Percentiles rank a stretch among this genome's conserved stretches.
Evolutionary conservation across 2,329 filamentous ascomycete genomes (phyloP).

Genomic region (Epichloe glyceriae): DNA sequence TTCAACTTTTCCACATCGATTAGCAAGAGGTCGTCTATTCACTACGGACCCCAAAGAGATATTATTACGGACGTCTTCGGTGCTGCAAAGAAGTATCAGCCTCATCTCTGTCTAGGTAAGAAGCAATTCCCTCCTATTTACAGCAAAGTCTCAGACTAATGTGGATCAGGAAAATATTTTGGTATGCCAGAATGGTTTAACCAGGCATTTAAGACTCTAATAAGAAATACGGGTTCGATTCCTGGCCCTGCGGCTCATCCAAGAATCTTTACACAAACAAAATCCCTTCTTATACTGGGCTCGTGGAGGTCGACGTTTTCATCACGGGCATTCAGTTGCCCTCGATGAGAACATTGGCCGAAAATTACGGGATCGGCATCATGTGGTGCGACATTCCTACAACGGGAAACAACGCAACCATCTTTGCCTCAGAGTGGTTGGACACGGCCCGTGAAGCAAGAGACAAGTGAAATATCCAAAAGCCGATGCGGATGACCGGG

Average conservation of each 20-base stretch:
- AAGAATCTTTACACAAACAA: conserved; percentile 30
- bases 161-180: conserved; percentile 29
- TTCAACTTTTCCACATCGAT: conserved; percentile 23
- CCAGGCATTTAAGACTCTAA: conserved; percentile 22
- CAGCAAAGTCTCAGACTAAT: background rate
- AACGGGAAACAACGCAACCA: background rate
- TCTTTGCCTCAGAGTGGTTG: conserved; percentile 22
- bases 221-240: conserved; percentile 20
- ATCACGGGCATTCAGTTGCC: conserved; percentile 29
- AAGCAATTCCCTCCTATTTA: background rate
- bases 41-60: too few species aligned
- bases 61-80: conserved; percentile 26
- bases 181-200: conserved; percentile 37
- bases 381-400: conserved; percentile 33
- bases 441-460: conserved; percentile 23
- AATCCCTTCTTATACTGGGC: conserved; percentile 27
- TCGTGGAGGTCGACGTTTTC: conserved; percentile 25
- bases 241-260: conserved; percentile 10
- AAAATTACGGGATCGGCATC: conserved; percentile 29
- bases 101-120: background rate
- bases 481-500: conserved; percentile 33
- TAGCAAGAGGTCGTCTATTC: conserved; percentile 23
- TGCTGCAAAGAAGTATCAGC: conserved; percentile 5
- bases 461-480: conserved; percentile 38
- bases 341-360: conserved; percentile 30